Conservation (phyloP, 306 rosid species). For the Styphnolobium japonicum region DNA sequence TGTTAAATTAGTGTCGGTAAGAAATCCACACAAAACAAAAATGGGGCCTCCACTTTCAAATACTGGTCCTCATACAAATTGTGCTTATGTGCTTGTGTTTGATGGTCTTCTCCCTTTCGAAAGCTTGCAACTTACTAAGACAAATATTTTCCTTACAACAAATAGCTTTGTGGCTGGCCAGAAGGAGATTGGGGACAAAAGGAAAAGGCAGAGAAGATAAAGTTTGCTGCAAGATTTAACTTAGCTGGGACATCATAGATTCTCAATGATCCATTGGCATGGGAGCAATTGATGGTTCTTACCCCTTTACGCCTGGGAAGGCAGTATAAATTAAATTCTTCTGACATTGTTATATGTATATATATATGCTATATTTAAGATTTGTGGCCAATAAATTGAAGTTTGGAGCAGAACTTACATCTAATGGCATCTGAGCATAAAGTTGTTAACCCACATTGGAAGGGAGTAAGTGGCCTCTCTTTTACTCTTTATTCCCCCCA, state of each 20-base stretch:
- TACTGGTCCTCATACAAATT: no score
- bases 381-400: neutral
- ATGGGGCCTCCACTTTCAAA: no score
- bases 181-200: neutral
- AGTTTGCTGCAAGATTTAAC: neutral
- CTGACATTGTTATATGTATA: neutral
- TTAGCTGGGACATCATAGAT: neutral
- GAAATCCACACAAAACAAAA: no score
- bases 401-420: neutral
- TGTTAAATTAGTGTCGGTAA: neutral
- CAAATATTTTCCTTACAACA: no score
- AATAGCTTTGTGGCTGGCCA: neutral
- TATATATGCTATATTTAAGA: neutral
- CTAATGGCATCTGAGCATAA: neutral
- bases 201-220: neutral
- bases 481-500: neutral
- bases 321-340: neutral
- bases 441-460: neutral
- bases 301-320: neutral
- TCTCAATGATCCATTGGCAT: neutral
- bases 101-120: no score
- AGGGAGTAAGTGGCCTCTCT: neutral
- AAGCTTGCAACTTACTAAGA: no score
- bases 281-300: neutral
- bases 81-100: no score